Evolutionary conservation across 1,284 basidiomycete species (phyloP), one percentile per base, ranked within the genome.

Genomic region (Cryptococcus amylolentus): DNA sequence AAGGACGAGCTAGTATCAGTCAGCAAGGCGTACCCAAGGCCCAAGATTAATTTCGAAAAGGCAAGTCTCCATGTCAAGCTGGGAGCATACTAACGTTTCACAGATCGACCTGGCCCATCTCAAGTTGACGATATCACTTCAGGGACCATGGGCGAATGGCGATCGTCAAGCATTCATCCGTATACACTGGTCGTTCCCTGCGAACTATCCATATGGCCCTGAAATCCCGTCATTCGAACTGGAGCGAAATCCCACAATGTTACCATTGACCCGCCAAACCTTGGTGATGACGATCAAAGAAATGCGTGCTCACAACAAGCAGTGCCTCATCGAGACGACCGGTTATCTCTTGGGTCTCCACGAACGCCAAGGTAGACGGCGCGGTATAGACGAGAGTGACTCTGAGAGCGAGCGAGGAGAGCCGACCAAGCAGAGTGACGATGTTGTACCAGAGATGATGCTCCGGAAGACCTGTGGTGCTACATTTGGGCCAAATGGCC

Each of bases 141-240:
- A 91, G 66, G 91, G 91, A 0, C 92, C 91, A 1, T 95, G 92
- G 91, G 91, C 90, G 10, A 87, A 88, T 56, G 84, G 73, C 79
- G 14, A 87, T 83, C 65, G 72, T 12, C 65, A 67, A 54, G 75
- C 75, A 1, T 77, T 77, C 78, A 85, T 95, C 53, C 86, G 93
- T 1, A 84, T 94, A n/a, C 88, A 89, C 5, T 94, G 95, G 78
- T 86, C 85, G 2, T 96, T 96, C 70, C 92, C 93, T 1, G 81
- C 84, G 35, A 84, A 84, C 48, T 97, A 97, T 68, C 91, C 92
- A 0, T 81, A 84, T 23, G 79, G 85, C 52, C 67, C 68, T 12
- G 86, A 88, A 16, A 84, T 83, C 0, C 91, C 91, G 0, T 82
- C 81, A 2, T 84, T 94, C 47, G 89, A 92, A 55, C 81, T 96